Evolutionary conservation across 805 yeast species (phyloP).

Genomic region (Nakazawaea wyomingensis): DNA sequence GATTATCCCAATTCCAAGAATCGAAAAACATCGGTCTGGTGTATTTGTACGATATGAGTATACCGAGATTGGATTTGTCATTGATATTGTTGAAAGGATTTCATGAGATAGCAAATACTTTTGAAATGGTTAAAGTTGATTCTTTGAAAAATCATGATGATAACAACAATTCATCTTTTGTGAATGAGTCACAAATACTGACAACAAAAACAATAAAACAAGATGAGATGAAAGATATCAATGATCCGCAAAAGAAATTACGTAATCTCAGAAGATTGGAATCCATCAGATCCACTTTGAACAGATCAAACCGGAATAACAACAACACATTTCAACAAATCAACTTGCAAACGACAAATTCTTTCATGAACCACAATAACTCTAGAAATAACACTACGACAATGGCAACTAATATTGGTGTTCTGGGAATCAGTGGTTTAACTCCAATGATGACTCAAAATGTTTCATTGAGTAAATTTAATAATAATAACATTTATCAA

Average conservation of each 20-base stretch:
- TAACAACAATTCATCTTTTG: no score
- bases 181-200: no score
- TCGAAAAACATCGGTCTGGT: not conserved
- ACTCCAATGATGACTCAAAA: not conserved
- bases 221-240: no score
- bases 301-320: not conserved
- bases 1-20: not conserved
- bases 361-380: not conserved
- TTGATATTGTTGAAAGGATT: not conserved
- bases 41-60: not conserved
- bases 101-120: not conserved
- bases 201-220: no score
- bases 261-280: not conserved
- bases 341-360: not conserved
- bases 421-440: not conserved
- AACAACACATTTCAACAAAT: not conserved
- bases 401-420: not conserved
- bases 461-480: not conserved
- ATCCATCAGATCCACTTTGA: constrained; percentile 2
- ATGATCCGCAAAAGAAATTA: not conserved
- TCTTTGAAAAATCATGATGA: not conserved
- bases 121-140: not conserved
- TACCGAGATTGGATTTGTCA: not conserved
- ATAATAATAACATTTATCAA: not conserved
- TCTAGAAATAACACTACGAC: not conserved